These are phyloP conservation scores for Loxodes magnus DNA, from an alignment of 73 alveolate genomes.

Conservation along the genomic window DNA sequence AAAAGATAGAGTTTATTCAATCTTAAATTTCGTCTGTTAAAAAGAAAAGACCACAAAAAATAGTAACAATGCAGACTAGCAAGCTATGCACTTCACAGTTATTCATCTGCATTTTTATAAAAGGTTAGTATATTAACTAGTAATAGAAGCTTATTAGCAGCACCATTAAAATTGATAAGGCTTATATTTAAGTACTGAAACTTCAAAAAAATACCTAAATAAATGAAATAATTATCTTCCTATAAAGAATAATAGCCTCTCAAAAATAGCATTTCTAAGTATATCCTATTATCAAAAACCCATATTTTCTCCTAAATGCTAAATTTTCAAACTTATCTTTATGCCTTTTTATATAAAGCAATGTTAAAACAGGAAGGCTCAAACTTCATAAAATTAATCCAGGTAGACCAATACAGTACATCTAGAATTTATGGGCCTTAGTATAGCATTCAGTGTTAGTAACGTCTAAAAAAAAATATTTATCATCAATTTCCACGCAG, in stretches of 20 bases:
- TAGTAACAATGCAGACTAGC: neutral
- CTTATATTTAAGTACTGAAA: neutral
- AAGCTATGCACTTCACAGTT: neutral
- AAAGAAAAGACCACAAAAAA: neutral
- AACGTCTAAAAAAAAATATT: conserved; percentile 17
- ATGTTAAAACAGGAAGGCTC: neutral
- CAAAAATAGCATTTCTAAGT: conserved; percentile 31
- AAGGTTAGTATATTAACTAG: neutral
- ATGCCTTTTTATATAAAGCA: neutral
- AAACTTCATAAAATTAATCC: conserved; percentile 19
- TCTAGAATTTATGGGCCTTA: conserved; percentile 10
- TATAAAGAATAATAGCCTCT: conserved; percentile 44
- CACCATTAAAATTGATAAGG: neutral
- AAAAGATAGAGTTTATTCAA: neutral
- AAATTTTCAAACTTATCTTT: neutral
- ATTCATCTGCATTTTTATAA: neutral
- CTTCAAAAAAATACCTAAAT: conserved; percentile 20
- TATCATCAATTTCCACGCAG: conserved; percentile 39
- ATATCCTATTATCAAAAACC: conserved; percentile 45
- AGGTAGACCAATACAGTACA: conserved; percentile 27
- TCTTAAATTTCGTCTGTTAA: neutral
- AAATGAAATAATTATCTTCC: conserved; percentile 22
- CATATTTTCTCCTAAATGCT: conserved; percentile 37
- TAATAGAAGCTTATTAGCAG: neutral
- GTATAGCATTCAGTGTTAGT: conserved; percentile 21